Evolutionary conservation across 2,329 filamentous ascomycete genomes (phyloP).

Genomic region (Alternaria angustiovoidea): DNA sequence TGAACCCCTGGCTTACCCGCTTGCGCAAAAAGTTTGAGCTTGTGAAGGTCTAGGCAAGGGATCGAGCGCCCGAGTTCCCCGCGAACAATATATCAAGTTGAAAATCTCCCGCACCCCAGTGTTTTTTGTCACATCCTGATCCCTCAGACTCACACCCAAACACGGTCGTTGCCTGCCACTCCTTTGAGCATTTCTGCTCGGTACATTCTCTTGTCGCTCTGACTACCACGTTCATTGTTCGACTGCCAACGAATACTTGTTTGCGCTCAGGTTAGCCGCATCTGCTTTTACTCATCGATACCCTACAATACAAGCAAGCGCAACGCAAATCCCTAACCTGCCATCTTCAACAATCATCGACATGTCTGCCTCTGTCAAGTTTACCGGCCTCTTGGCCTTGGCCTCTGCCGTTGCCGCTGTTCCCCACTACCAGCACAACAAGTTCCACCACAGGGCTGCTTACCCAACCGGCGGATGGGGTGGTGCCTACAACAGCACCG

Average conservation of each 20-base stretch:
- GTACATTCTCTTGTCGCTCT: constrained; percentile 21
- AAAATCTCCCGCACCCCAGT: constrained; percentile 9
- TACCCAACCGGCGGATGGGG: constrained; percentile 46
- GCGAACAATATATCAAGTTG: constrained; percentile 12
- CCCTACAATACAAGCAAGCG: constrained; percentile 12
- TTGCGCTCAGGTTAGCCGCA: constrained; percentile 21
- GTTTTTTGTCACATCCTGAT: constrained; percentile 9
- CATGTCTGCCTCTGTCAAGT: constrained; percentile 48
- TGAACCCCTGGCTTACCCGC: constrained; percentile 11
- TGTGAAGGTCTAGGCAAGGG: constrained; percentile 3
- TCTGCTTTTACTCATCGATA: constrained; percentile 16
- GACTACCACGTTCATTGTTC: constrained; percentile 16
- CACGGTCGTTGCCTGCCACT: constrained; percentile 16
- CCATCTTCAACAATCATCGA: constrained; percentile 29
- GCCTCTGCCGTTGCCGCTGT: constrained; percentile 51
- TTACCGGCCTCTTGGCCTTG: constrained; percentile 55
- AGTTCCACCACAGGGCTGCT: constrained; percentile 39
- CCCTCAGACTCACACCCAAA: constrained; percentile 11
- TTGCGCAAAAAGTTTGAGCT: constrained; percentile 15
- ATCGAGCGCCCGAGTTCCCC: constrained; percentile 5
- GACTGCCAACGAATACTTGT: constrained; percentile 16
- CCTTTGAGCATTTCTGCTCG: constrained; percentile 18
- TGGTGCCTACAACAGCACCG: constrained; percentile 36
- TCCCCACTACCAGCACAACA: constrained; percentile 44
- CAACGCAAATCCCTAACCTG: constrained; percentile 6